A percentile compares a stretch with the other conserved stretches of the same genome.
phyloP scores from a whole-genome alignment of 2,329 filamentous ascomycete genomes.

The Penicillium sp. region DNA sequence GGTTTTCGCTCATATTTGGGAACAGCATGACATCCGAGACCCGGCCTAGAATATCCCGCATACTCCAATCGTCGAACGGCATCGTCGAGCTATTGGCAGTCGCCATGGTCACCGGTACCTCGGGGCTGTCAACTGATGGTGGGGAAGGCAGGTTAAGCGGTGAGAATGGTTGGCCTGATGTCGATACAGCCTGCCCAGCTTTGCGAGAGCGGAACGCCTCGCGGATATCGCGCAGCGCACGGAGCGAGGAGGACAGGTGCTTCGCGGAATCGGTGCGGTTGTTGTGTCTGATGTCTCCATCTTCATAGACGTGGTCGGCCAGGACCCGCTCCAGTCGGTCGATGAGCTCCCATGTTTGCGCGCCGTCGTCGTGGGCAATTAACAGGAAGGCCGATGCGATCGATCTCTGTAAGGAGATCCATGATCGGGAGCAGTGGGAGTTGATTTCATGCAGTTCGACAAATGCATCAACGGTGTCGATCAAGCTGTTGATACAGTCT shows the following conservation, averaged over 20 bases:
- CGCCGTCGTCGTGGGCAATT: slow-evolving; percentile 30
- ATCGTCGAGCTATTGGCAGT: neutral
- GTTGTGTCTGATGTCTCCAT: slow-evolving; percentile 23
- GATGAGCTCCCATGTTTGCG: slow-evolving; percentile 29
- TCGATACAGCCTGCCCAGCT: neutral
- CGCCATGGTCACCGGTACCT: slow-evolving; percentile 1
- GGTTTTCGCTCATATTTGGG: slow-evolving; percentile 27
- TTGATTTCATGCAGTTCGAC: slow-evolving; percentile 49
- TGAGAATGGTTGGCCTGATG: slow-evolving; percentile 6
- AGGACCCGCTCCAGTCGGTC: slow-evolving; percentile 30
- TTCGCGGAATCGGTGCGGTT: slow-evolving; percentile 35
- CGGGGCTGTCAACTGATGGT: slow-evolving; percentile 11
- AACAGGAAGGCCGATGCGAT: slow-evolving; percentile 44
- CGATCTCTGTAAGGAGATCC: slow-evolving; percentile 43
- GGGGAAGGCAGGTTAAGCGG: slow-evolving; percentile 16
- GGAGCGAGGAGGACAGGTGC: slow-evolving; percentile 33
- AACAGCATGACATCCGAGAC: slow-evolving; percentile 39
- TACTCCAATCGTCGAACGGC: slow-evolving; percentile 24
- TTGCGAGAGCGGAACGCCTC: slow-evolving; percentile 26
- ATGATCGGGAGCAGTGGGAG: slow-evolving; percentile 40
- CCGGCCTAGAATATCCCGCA: slow-evolving; percentile 33
- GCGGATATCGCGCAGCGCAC: slow-evolving; percentile 33
- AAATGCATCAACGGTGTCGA: slow-evolving; percentile 55
- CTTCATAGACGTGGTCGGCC: slow-evolving; percentile 32
- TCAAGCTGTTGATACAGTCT: slow-evolving; percentile 54